Evolutionary conservation across 768 basidiomycete species (phyloP), one percentile per base, ranked within the genome.

Genomic region (Auricularia auricula-judae): DNA sequence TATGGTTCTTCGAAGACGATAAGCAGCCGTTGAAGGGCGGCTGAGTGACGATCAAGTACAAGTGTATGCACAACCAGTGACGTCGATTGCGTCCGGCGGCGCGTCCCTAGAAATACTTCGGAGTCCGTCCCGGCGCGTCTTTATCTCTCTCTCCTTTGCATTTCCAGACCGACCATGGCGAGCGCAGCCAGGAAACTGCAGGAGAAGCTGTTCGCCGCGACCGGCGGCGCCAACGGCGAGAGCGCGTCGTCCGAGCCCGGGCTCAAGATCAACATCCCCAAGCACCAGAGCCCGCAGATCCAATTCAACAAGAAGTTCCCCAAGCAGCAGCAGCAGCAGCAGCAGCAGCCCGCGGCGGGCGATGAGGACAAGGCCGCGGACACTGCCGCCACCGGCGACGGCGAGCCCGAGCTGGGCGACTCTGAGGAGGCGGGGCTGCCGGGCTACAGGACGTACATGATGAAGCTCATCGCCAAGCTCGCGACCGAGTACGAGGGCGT

Each of bases 401-500:
- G 43, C 36, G 51, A 44, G 3, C 59, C 62, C 36, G 33, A 44
- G 44, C 11, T 63, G 4, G 65, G 73, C 68, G 64, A 70, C 33
- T 65, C 74, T 18, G 54, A 16, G 10, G 54, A 58, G 29, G 64
- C 65, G 36, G 60, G 36, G 8, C 12, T 43, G 10, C 62, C 56
- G 35, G 58, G 43, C 29, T 29, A 29, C 56, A 56, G 59, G 44
- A 68, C 79, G 56, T 87, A 87, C 74, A 82, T 90, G 62, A 84
- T 89, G 70, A 80, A 85, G 36, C 77, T 97, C 35, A 78, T 80
- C 35, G 79, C 85, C 66, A 75, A 76, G 64, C 78, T 95, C 36
- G 91, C 91, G 1, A 69, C 76, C 3, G 78, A 86, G 39, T 98
- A 95, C 73, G 82, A 86, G 62, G 89, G 91, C 12, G 84, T 84